Evolutionary conservation across 306 rosid genomes (phyloP).

Genomic region (Dalbergia oliveri): DNA sequence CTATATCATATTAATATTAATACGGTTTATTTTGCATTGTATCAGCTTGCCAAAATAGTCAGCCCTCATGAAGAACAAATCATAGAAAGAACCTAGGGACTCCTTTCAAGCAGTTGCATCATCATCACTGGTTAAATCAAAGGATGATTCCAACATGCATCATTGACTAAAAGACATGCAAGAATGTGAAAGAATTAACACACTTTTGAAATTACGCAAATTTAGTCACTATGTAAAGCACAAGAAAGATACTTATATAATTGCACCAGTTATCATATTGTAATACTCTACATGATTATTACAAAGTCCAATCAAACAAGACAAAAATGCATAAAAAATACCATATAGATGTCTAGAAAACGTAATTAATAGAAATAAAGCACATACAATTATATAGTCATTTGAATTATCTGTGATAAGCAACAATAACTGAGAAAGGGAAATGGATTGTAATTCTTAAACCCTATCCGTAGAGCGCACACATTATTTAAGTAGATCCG

Average conservation of each 20-base stretch:
- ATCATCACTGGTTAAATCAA: too few relatives aligned
- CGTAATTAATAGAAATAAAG: not conserved
- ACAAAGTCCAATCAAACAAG: not conserved
- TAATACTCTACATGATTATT: not conserved
- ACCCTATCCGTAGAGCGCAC: too few relatives aligned
- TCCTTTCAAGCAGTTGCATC: not conserved
- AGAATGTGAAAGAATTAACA: too few relatives aligned
- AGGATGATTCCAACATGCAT: not conserved
- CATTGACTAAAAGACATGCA: not conserved
- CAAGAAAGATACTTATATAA: too few relatives aligned
- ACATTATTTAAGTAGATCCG: not conserved
- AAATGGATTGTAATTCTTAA: too few relatives aligned
- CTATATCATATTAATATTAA: too few relatives aligned
- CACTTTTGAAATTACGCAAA: too few relatives aligned
- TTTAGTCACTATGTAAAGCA: too few relatives aligned
- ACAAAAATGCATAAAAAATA: not conserved
- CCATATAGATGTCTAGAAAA: not conserved
- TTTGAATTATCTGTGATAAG: not conserved
- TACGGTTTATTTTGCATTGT: too few relatives aligned
- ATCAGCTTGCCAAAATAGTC: too few relatives aligned
- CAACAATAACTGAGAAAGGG: too few relatives aligned
- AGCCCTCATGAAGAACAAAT: too few relatives aligned
- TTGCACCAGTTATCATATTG: slow-evolving; percentile 1
- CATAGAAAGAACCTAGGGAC: not conserved
- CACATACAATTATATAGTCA: not conserved